phyloP scores from a whole-genome alignment of 495 filamentous ascomycete genomes.

The Chaetomium fimeti region DNA sequence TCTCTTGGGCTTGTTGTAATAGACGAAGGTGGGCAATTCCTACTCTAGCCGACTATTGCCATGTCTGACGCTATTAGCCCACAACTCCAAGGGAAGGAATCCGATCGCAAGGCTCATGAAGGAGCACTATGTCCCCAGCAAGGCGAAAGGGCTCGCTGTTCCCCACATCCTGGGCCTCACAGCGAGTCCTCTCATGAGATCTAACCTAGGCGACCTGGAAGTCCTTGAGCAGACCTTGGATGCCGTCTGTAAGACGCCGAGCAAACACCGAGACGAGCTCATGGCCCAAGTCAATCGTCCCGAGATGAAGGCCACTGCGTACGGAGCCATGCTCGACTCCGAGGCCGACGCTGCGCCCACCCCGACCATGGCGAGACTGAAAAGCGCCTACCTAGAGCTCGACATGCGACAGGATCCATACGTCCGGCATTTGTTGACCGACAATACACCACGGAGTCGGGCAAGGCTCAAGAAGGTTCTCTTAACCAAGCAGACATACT shows the following conservation, averaged over 20 bases:
- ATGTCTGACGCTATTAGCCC: conserved; percentile 49
- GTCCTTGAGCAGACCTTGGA: conserved; percentile 74
- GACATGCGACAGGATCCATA: conserved; percentile 71
- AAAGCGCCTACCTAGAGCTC: conserved; percentile 42
- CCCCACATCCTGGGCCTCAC: conserved; percentile 82
- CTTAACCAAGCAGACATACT: conserved; percentile 58
- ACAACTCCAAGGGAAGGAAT: conserved; percentile 64
- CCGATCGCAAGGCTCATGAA: conserved; percentile 77
- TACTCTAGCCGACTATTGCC: neutral
- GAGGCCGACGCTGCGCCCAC: conserved; percentile 23
- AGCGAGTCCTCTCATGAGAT: conserved; percentile 73
- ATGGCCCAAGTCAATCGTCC: conserved; percentile 67
- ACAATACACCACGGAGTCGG: conserved; percentile 39
- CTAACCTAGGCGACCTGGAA: conserved; percentile 50
- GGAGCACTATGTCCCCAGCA: conserved; percentile 61
- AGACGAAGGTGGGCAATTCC: conserved; percentile 70
- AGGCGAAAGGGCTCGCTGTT: conserved; percentile 41
- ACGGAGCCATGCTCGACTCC: conserved; percentile 30
- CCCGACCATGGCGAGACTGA: conserved; percentile 38
- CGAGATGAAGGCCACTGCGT: conserved; percentile 53
- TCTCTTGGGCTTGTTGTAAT: conserved; percentile 73
- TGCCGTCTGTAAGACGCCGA: conserved; percentile 69
- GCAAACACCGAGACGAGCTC: conserved; percentile 68
- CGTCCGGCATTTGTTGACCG: conserved; percentile 50
- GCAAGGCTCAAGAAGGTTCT: conserved; percentile 50